Percentiles rank a stretch among this genome's conserved stretches.
Conservation (phyloP, 768 basidiomycete genomes). For the Auriculariales sp. region DNA sequence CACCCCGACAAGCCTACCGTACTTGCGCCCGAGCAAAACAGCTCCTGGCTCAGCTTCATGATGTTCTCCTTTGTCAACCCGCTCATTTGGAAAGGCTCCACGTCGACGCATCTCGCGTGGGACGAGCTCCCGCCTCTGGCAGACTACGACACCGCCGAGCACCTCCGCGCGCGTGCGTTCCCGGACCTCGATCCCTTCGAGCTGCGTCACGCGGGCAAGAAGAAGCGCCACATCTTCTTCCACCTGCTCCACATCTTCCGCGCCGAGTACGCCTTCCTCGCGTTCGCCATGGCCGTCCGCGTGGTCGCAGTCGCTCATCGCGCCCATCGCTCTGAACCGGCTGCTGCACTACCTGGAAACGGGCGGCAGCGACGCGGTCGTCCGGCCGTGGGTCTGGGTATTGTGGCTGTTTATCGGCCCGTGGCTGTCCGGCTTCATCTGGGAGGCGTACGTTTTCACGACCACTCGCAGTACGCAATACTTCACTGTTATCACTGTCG, state of each 20-base stretch:
- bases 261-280: background rate
- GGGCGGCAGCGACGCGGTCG: conserved; percentile 18
- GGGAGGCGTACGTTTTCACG: conserved; percentile 15
- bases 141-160: conserved; percentile 25
- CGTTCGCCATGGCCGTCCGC: background rate
- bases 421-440: conserved; percentile 11
- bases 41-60: conserved; percentile 27
- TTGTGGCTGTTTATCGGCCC: conserved; percentile 11
- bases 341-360: conserved; percentile 20
- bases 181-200: background rate
- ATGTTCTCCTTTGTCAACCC: conserved; percentile 42
- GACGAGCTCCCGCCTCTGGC: conserved; percentile 30
- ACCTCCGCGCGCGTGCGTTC: conserved; percentile 10
- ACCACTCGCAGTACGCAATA: too few relatives aligned
- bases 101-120: conserved; percentile 27
- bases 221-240: background rate
- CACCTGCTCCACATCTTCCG: background rate
- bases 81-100: conserved; percentile 28
- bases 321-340: background rate
- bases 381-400: conserved; percentile 35
- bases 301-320: background rate
- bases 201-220: background rate
- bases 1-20: conserved; percentile 14
- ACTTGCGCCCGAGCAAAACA: conserved; percentile 31
- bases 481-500: too few relatives aligned